phyloP scores from a whole-genome alignment of 2,329 filamentous ascomycete genomes.

The Monosporascus sp. region DNA sequence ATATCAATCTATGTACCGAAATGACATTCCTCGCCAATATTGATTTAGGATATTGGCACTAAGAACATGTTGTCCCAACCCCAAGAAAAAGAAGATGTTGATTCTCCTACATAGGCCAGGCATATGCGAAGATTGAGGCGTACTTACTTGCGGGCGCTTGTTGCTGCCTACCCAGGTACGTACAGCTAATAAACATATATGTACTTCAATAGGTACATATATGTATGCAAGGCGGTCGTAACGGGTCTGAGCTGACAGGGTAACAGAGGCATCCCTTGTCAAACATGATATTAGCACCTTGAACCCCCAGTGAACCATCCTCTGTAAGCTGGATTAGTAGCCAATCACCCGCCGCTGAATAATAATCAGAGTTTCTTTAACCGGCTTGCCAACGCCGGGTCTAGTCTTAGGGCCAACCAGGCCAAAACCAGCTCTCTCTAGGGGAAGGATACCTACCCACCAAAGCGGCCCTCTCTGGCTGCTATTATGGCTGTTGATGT shows the following conservation, averaged over 20 bases:
- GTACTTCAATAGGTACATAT: background rate
- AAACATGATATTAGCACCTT: background rate
- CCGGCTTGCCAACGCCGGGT: slow-evolving; percentile 13
- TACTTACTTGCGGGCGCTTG: too few relatives aligned
- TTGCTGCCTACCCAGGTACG: background rate
- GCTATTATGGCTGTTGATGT: background rate
- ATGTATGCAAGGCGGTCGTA: background rate
- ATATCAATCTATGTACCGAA: too few relatives aligned
- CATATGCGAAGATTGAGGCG: background rate
- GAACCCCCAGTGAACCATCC: background rate
- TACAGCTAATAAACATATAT: background rate
- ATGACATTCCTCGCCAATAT: too few relatives aligned
- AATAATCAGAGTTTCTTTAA: slow-evolving; percentile 17
- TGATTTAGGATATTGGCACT: too few relatives aligned
- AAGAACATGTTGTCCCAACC: background rate
- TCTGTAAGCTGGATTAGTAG: background rate
- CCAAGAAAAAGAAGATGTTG: background rate
- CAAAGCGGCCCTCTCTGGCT: background rate
- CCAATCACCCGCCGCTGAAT: slow-evolving; percentile 16
- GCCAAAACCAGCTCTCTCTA: background rate
- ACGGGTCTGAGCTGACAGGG: too few relatives aligned
- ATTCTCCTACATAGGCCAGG: background rate
- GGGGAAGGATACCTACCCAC: background rate
- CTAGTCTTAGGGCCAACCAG: background rate
- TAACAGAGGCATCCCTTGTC: background rate